Conservation (phyloP, 2,329 filamentous ascomycete species). For the Neocatenulostroma microsporum region DNA sequence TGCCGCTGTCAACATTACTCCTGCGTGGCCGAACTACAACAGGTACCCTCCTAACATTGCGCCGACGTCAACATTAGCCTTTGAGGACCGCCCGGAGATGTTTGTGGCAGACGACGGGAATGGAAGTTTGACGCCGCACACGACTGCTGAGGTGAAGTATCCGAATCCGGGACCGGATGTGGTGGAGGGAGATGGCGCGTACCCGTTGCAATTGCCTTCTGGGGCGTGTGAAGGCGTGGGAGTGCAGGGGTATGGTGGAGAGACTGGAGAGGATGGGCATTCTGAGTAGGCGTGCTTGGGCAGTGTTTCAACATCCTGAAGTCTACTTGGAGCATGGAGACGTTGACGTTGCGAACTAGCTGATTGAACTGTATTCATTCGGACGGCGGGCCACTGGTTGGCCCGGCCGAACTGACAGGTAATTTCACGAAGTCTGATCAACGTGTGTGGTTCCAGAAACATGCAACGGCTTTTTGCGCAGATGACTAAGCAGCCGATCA, state of each 20-base stretch:
- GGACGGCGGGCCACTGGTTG: no score
- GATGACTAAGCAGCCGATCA: no score
- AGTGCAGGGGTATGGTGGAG: slow-evolving; percentile 12
- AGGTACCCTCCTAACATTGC: slow-evolving; percentile 16
- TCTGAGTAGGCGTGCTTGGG: no score
- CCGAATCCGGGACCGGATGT: slow-evolving; percentile 38
- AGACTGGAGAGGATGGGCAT: slow-evolving; percentile 11
- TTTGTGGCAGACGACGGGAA: slow-evolving; percentile 33
- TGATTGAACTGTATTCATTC: no score
- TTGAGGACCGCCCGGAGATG: slow-evolving; percentile 35
- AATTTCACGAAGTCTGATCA: no score
- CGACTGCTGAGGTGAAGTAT: slow-evolving; percentile 36
- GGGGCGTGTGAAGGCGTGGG: slow-evolving; percentile 17
- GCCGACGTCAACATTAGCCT: slow-evolving; percentile 28
- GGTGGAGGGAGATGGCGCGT: slow-evolving; percentile 37
- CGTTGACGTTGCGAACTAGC: no score
- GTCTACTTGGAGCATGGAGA: no score
- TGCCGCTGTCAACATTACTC: slow-evolving; percentile 37
- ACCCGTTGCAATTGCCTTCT: slow-evolving; percentile 34
- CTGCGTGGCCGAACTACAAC: slow-evolving; percentile 16
- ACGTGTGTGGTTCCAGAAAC: no score
- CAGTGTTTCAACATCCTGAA: no score
- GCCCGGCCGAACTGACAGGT: no score
- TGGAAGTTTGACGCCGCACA: slow-evolving; percentile 32
- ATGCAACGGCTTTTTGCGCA: no score